phyloP scores from a whole-genome alignment of 2,329 filamentous ascomycete genomes.

The Teratosphaeria destructans region DNA sequence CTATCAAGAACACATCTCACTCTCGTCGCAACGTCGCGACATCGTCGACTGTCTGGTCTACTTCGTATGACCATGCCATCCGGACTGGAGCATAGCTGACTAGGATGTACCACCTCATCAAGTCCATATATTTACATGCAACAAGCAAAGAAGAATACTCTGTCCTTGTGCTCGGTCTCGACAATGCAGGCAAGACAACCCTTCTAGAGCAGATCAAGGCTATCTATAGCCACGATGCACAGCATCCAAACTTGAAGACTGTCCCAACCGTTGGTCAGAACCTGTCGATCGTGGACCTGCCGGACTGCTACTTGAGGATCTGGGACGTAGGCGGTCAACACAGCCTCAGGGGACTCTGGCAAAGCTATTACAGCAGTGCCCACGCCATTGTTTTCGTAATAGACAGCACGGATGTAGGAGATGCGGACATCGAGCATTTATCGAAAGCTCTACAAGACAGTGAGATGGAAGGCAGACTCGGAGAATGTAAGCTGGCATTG shows the following conservation, averaged over 20 bases:
- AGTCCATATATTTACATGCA: slow-evolving; percentile 86
- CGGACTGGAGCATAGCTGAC: background rate
- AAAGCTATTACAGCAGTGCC: slow-evolving; percentile 86
- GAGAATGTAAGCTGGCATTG: slow-evolving; percentile 80
- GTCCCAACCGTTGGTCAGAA: slow-evolving; percentile 97
- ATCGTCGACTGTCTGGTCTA: background rate
- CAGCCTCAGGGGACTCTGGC: slow-evolving; percentile 80
- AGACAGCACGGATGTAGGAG: slow-evolving; percentile 85
- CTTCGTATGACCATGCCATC: slow-evolving; percentile 1
- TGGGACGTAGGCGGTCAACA: slow-evolving; percentile 97
- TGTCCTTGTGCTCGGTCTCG: slow-evolving; percentile 88
- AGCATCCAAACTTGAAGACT: slow-evolving; percentile 65
- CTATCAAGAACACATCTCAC: background rate
- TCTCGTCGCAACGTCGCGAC: background rate
- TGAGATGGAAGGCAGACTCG: slow-evolving; percentile 49
- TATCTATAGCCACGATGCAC: slow-evolving; percentile 56
- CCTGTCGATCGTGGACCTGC: slow-evolving; percentile 79
- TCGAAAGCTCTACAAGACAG: slow-evolving; percentile 14
- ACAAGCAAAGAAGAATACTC: slow-evolving; percentile 99
- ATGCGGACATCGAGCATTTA: slow-evolving; percentile 56
- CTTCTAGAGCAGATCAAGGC: slow-evolving; percentile 95
- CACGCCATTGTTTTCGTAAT: slow-evolving; percentile 98
- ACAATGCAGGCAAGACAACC: slow-evolving; percentile 97
- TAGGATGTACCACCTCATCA: slow-evolving; percentile 87
- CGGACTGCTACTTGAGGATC: slow-evolving; percentile 94